Percentiles rank a stretch among this genome's conserved stretches.
These are phyloP conservation scores for Penicillium sp. DNA, from an alignment of 2,329 filamentous ascomycete species.

Conservation along the genomic window DNA sequence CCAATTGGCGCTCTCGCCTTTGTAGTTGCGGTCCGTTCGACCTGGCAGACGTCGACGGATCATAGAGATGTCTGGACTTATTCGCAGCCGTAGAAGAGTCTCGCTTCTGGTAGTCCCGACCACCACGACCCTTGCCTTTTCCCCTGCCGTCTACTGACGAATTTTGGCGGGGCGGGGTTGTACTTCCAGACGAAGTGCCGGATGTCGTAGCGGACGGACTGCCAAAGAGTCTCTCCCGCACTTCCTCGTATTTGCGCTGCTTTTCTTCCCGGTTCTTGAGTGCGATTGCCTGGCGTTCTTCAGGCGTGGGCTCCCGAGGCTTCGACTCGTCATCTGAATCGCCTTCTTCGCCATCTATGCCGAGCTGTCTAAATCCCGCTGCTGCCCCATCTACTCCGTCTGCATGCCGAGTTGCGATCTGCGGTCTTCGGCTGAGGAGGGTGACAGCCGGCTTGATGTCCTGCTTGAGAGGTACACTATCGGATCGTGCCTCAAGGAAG, in stretches of 20 bases:
- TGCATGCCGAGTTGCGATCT: conserved; percentile 54
- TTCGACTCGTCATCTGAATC: conserved; percentile 61
- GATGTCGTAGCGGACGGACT: conserved; percentile 45
- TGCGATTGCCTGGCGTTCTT: conserved; percentile 72
- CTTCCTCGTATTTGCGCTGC: conserved; percentile 83
- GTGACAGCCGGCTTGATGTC: conserved; percentile 79
- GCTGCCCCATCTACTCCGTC: conserved; percentile 39
- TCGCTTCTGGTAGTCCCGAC: conserved; percentile 42
- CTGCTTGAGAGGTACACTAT: conserved; percentile 57
- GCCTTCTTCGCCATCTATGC: conserved; percentile 50
- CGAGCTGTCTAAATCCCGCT: conserved; percentile 44
- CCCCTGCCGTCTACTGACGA: conserved; percentile 32
- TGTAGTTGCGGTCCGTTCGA: conserved; percentile 51
- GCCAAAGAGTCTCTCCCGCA: conserved; percentile 80
- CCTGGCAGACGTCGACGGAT: conserved; percentile 66
- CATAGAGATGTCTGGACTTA: conserved; percentile 61
- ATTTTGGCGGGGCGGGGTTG: conserved; percentile 53
- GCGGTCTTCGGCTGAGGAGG: conserved; percentile 77
- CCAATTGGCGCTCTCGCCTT: conserved; percentile 40
- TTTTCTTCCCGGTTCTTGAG: conserved; percentile 81
- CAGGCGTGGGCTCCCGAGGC: conserved; percentile 61
- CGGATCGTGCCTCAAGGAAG: conserved; percentile 63
- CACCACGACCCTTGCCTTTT: conserved; percentile 49
- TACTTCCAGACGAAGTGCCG: conserved; percentile 56
- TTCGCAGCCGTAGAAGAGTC: conserved; percentile 37